Base-by-base conservation (phyloP, 139 green algal genomes). In the Coccomyxa sp. region DNA sequence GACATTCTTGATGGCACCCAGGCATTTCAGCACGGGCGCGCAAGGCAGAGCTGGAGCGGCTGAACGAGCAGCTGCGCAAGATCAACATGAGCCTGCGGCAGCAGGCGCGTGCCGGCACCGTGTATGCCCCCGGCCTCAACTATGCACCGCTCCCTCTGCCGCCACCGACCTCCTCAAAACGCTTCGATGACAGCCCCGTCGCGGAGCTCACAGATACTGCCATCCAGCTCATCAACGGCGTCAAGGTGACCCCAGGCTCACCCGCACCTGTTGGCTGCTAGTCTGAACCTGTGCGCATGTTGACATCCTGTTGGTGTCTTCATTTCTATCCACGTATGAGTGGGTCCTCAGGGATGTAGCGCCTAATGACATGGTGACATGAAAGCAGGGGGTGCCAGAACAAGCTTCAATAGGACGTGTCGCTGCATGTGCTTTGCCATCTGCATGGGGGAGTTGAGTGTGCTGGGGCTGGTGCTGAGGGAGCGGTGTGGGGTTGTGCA, bases 11-110 rank as follows among this genome's bases (percentile, higher is more conserved):
- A 11, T 71, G 63, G 63, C 63, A 28, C 63, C 63, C 85, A 90
- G 93, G 95, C 25, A 81, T 98, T 17, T 88, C 91, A 23, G 92
- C 95, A 0, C 86, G 93, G 12, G 88, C 93, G 81, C 90, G 95
- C 51, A 98, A 98, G 90, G 84, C 90, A 25, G 95, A 98, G 88
- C 57, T 98, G 59, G 94, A 98, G 88, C 88, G 88, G 1, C 89
- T 98, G 25, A 98, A 98, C 84, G 95, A 98, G 83, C 94, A 97
- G 90, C 89, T 95, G 68, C 87, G 95, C 31, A 95, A 93, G 77
- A 97, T 98, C 90, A 98, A 98, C 90, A 86, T 95, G 80, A 87
- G 86, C 58, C 89, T 98, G 23, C 82, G 95, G 71, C 94, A 98
- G 88, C 94, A 98, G 86, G 95, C 95, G 7, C 82, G 94, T 0